Evolutionary conservation across 208 protist species (phyloP).

Genomic region (Leishmania guyanensis): DNA sequence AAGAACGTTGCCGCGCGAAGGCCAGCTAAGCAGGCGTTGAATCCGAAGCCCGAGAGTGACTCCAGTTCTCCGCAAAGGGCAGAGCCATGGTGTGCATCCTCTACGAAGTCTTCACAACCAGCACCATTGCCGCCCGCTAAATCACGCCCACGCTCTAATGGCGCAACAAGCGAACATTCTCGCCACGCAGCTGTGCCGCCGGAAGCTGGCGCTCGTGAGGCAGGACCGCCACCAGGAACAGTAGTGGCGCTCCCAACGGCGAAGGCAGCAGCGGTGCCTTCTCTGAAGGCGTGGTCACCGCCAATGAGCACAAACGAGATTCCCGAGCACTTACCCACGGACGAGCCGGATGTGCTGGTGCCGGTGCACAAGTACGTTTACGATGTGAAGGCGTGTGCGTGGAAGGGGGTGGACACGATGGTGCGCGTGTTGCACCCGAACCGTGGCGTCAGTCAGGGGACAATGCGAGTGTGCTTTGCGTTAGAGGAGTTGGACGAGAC

Average conservation of each 20-base stretch:
- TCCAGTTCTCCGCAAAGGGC: not conserved
- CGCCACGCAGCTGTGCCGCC: not conserved
- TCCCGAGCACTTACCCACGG: slow-evolving; percentile 25
- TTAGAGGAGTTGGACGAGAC: slow-evolving; percentile 82
- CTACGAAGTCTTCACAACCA: too few species aligned
- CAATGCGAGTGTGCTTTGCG: slow-evolving; percentile 84
- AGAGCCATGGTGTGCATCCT: not conserved
- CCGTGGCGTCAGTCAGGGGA: slow-evolving; percentile 56
- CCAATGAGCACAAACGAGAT: slow-evolving; percentile 24
- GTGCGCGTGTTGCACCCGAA: slow-evolving; percentile 61
- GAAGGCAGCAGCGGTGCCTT: not conserved
- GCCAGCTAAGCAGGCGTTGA: not conserved
- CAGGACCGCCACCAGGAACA: not conserved
- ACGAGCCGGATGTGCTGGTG: slow-evolving; percentile 43
- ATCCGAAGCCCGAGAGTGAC: not conserved
- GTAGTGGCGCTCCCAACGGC: not conserved
- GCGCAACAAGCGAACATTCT: not conserved
- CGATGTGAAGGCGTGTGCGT: slow-evolving; percentile 55
- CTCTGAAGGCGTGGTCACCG: not conserved
- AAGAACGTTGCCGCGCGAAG: not conserved
- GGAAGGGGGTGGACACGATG: slow-evolving; percentile 61
- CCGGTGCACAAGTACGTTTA: slow-evolving; percentile 68
- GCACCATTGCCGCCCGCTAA: not conserved
- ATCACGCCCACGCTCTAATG: not conserved
- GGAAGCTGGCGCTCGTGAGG: not conserved